phyloP scores from a whole-genome alignment of 345 rosid genomes.

The Luvunga scandens region DNA sequence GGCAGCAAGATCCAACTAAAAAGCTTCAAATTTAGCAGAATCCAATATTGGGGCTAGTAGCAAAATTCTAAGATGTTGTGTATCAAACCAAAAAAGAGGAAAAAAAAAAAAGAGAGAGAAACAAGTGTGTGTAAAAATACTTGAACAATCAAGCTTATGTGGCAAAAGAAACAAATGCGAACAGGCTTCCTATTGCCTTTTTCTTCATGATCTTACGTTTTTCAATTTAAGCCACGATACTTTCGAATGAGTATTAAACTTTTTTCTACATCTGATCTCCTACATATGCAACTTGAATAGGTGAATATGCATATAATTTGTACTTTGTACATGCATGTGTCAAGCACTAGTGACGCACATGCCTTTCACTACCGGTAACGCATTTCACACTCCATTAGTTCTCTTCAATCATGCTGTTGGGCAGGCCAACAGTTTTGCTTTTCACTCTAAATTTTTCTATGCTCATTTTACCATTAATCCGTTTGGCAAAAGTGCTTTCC shows the following conservation, averaged over 20 bases:
- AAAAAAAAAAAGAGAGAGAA: no score
- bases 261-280: not conserved
- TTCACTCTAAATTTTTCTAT: not conserved
- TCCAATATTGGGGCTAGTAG: not conserved
- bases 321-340: not conserved
- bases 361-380: not conserved
- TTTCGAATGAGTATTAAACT: not conserved
- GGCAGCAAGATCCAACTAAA: not conserved
- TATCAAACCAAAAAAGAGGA: not conserved
- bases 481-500: conserved; percentile 10
- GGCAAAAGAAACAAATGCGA: not conserved
- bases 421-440: conserved; percentile 4
- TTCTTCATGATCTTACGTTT: not conserved
- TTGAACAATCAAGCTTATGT: no score
- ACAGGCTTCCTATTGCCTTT: not conserved
- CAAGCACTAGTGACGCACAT: conserved; percentile 7
- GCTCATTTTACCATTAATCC: conserved; percentile 7
- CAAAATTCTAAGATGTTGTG: not conserved
- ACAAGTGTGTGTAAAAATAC: no score
- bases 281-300: not conserved
- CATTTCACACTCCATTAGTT: not conserved
- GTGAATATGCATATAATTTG: not conserved
- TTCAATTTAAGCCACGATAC: not conserved
- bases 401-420: conserved; percentile 13
- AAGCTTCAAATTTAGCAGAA: not conserved